Evolutionary conservation across 1,139 yeast species (phyloP).

Genomic region (Kurtzmaniella natalensis): DNA sequence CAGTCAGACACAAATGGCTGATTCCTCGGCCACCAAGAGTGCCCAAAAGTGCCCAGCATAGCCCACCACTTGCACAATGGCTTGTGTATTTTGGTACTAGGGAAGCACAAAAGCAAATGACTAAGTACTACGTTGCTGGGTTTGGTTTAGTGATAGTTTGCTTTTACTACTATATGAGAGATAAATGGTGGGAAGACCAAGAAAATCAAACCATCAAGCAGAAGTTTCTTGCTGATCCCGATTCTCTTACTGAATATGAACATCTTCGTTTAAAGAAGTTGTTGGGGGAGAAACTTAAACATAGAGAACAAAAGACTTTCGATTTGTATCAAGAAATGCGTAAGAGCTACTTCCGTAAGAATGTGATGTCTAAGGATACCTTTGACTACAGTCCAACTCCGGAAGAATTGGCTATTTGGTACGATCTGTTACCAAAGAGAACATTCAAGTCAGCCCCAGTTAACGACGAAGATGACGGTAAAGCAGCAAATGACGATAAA

Average conservation of each 20-base stretch:
- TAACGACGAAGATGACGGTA: conserved; percentile 18
- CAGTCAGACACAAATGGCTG: conserved; percentile 1
- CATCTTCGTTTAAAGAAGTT: conserved; percentile 54
- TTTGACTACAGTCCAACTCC: conserved; percentile 34
- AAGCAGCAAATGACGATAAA: conserved; percentile 12
- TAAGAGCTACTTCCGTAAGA: conserved; percentile 45
- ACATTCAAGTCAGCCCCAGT: conserved; percentile 24
- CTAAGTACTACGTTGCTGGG: conserved; percentile 51
- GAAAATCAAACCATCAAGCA: conserved; percentile 47
- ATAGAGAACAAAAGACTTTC: conserved; percentile 52
- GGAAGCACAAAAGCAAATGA: conserved; percentile 37
- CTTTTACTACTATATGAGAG: conserved; percentile 65
- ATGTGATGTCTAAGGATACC: conserved; percentile 34
- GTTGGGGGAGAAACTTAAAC: conserved; percentile 46
- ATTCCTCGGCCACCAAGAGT: conserved; percentile 4
- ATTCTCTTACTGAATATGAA: conserved; percentile 56
- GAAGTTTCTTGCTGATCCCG: conserved; percentile 37
- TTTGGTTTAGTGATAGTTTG: conserved; percentile 54
- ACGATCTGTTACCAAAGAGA: conserved; percentile 34
- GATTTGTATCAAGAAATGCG: conserved; percentile 50
- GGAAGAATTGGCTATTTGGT: conserved; percentile 43
- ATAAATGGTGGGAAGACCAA: conserved; percentile 59
- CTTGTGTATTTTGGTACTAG: conserved; percentile 33
- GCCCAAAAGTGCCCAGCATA: neutral
- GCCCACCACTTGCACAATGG: conserved; percentile 22